A percentile compares a stretch with the other conserved stretches of the same genome.
phyloP scores from a whole-genome alignment of 495 filamentous ascomycete species.

The Parachaetomium inaequale region DNA sequence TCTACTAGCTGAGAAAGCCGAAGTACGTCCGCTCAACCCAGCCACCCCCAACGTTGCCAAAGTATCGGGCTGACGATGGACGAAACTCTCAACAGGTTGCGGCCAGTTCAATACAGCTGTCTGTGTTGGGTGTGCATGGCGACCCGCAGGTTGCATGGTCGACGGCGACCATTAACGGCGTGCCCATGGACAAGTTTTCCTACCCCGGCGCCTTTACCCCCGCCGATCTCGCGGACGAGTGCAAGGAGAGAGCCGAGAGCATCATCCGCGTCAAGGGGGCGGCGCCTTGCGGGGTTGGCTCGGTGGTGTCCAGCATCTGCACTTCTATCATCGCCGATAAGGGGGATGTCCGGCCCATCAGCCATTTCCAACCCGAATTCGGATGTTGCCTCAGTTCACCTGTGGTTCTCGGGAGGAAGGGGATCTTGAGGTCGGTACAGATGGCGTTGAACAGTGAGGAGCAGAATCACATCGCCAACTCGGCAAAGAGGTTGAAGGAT shows the following conservation, averaged over 20 bases:
- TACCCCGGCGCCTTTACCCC: slow-evolving; percentile 17
- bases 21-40: slow-evolving; percentile 17
- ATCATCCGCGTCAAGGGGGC: slow-evolving; percentile 41
- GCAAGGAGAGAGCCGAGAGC: slow-evolving; percentile 29
- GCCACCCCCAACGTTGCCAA: neutral
- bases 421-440: slow-evolving; percentile 28
- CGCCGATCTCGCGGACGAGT: slow-evolving; percentile 29
- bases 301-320: slow-evolving; percentile 38
- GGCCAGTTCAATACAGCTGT: slow-evolving; percentile 37
- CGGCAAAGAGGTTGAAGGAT: slow-evolving; percentile 28
- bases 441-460: slow-evolving; percentile 31
- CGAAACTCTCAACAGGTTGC: slow-evolving; percentile 27
- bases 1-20: slow-evolving; percentile 37
- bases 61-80: neutral
- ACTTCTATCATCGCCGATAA: slow-evolving; percentile 36
- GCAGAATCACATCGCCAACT: slow-evolving; percentile 24
- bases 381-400: slow-evolving; percentile 40
- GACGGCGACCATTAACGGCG: slow-evolving; percentile 29
- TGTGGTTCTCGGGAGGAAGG: slow-evolving; percentile 35
- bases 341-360: slow-evolving; percentile 32
- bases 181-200: slow-evolving; percentile 31
- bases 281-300: slow-evolving; percentile 42
- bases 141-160: slow-evolving; percentile 45
- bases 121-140: slow-evolving; percentile 46
- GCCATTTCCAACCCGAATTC: slow-evolving; percentile 35